Base-by-base conservation (phyloP, 2,329 filamentous ascomycete species). In the Apiospora koreana region DNA sequence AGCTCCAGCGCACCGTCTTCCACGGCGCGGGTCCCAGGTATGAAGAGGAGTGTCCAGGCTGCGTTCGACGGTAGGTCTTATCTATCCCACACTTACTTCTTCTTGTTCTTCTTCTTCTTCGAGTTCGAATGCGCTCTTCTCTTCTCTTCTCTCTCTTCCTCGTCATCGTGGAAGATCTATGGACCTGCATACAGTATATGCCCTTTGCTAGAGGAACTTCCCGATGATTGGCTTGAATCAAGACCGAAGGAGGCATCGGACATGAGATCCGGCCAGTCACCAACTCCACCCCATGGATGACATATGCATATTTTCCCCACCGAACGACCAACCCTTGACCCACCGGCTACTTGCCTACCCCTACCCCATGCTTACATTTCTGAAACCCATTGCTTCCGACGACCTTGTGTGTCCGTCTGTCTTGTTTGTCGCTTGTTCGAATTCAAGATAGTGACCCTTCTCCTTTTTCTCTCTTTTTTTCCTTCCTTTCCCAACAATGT, bases 41-140 rank as follows among this genome's bases (percentile, higher is more conserved):
- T 89, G 69, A 91, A 90, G 81, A 84, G 88, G 76, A 88, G 84
- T 74, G 86, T 88, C 69, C 88, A 90, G 79, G 84, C 87, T 72
- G 85, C 86, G 46, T 90, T 90, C 82, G 87, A 90, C 81, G 88
- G 88, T 89, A 83, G 76, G 83, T 71, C 46, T n/a, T 73, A 58
- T 68, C 71, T 41, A 41, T 69, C 70, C 70, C 71, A n/a, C 72
- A 73, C 46, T 69, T 69, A 2, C 14, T 43, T 23, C 14, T n/a
- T 12, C n/a, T 67, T n/a, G n/a, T n/a, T n/a, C n/a, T n/a, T n/a
- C n/a, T n/a, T n/a, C n/a, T n/a, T n/a, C n/a, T n/a, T n/a, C n/a
- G n/a, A n/a, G 16, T 35, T 41, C 43, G 9, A 54, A 23, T 18
- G 16, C 14, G 25, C 68, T 70, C 70, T 41, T 43, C 67, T 69